Base-by-base conservation (phyloP, 306 rosid species). In the Prosopis cineraria region DNA sequence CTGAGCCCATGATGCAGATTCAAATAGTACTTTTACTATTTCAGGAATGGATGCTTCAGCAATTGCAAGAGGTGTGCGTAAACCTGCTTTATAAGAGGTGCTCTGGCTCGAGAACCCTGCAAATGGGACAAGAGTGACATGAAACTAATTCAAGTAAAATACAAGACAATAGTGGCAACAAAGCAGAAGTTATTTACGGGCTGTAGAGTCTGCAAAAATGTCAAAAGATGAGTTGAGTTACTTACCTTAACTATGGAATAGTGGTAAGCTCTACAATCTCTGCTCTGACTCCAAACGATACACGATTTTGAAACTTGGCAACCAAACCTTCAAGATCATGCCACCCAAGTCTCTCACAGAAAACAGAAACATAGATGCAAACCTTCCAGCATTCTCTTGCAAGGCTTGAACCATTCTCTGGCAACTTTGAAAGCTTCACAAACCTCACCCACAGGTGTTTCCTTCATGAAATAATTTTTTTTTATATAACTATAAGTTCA, bases 341-440 rank as follows among this genome's bases (percentile, higher is more conserved):
- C 98, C 98, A 95, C 34, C 97, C 98, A 81, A 93, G 96, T 89
- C 98, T 91, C 83, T 93, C 98, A 80, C 98, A 95, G 71, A 95
- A 95, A 78, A 88, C 89, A 68, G 98, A 77, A 74, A 95, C 98
- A 93, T 95, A 25, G 98, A 91, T 70, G 98, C 98, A 87, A 95
- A 93, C 89, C 98, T 93, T 79, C 98, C 98, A 47, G 97, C 97
- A 85, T 87, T 95, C 87, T 95, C 98, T 87, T 93, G 98, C 84
- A 95, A 87, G 72, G 93, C 90, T 88, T 95, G 97, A 47, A 95
- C 98, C 98, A 89, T 93, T 79, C 98, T 83, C 98, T 88, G 65
- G 96, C 98, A 83, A 95, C 98, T 83, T 87, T 92, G 85, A 88
- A 95, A 68, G 97, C 87, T 78, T 88, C 98, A 82, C 97, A 91